Evolutionary conservation across 208 protist species (phyloP).

Genomic region (Wallacemonas sp.): DNA sequence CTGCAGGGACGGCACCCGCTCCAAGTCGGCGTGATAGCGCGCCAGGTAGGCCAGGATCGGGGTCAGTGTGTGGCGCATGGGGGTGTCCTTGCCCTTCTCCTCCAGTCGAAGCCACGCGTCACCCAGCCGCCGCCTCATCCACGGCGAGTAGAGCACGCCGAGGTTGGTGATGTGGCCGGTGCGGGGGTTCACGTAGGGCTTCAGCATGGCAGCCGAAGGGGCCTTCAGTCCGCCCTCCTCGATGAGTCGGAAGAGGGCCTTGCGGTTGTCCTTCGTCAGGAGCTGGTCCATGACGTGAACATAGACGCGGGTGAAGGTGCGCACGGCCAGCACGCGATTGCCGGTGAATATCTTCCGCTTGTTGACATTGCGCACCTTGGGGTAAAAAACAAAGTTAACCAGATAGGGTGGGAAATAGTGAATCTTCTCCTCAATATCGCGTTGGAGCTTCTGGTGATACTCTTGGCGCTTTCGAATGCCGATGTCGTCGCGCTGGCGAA

Average conservation of each 20-base stretch:
- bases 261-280: constrained; percentile 38
- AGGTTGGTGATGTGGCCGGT: constrained; percentile 67
- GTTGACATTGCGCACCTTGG: constrained; percentile 14
- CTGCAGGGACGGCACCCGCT: constrained; percentile 41
- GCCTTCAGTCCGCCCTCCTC: constrained; percentile 27
- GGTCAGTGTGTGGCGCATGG: not conserved
- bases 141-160: constrained; percentile 52
- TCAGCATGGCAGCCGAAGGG: constrained; percentile 51
- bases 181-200: constrained; percentile 48
- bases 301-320: constrained; percentile 26
- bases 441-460: constrained; percentile 47
- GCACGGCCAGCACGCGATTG: constrained; percentile 30
- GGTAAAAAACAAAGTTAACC: constrained; percentile 71
- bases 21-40: constrained; percentile 30
- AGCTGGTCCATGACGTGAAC: constrained; percentile 46
- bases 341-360: constrained; percentile 34
- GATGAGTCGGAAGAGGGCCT: constrained; percentile 51
- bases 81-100: not conserved
- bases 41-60: constrained; percentile 25
- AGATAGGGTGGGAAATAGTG: constrained; percentile 63
- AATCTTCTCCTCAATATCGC: constrained; percentile 60
- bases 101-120: not conserved
- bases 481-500: constrained; percentile 60
- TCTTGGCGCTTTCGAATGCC: constrained; percentile 25
- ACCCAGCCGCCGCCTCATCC: constrained; percentile 13